Percentiles rank a stretch among this genome's conserved stretches.
These are phyloP conservation scores for Pulveroboletus sp. DNA, from an alignment of 768 basidiomycete genomes.

Conservation along the genomic window DNA sequence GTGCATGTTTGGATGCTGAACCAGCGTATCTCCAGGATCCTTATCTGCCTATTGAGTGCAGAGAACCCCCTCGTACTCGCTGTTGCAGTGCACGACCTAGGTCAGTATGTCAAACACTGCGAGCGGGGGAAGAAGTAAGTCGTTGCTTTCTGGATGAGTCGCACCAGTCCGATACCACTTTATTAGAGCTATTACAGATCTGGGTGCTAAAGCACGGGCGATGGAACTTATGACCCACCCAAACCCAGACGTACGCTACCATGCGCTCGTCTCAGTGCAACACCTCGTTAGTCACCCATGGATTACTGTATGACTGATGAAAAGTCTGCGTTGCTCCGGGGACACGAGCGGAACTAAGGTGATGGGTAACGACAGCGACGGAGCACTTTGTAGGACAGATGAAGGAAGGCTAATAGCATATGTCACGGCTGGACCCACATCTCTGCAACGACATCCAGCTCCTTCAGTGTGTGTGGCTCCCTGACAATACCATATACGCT, in stretches of 20 bases:
- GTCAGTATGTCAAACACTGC: slow-evolving; percentile 88
- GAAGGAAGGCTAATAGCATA: slow-evolving; percentile 2
- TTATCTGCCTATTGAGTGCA: slow-evolving; percentile 66
- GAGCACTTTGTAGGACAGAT: slow-evolving; percentile 10
- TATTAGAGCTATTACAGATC: slow-evolving; percentile 67
- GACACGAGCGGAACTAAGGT: neutral
- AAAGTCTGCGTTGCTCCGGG: neutral
- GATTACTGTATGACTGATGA: slow-evolving; percentile 39
- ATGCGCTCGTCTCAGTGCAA: slow-evolving; percentile 86
- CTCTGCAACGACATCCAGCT: slow-evolving; percentile 70
- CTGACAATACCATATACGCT: slow-evolving; percentile 22
- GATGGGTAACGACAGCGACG: slow-evolving; percentile 1
- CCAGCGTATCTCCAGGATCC: slow-evolving; percentile 43
- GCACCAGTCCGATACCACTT: neutral
- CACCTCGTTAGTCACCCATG: slow-evolving; percentile 89
- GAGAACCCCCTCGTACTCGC: slow-evolving; percentile 76
- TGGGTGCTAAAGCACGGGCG: slow-evolving; percentile 80
- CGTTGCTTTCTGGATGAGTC: neutral
- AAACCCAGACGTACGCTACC: slow-evolving; percentile 87
- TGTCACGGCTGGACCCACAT: slow-evolving; percentile 51
- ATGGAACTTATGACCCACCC: slow-evolving; percentile 93
- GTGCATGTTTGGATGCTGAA: neutral
- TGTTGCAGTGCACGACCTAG: slow-evolving; percentile 90
- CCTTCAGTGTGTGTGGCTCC: slow-evolving; percentile 52
- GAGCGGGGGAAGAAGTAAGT: slow-evolving; percentile 89